Evolutionary conservation across 768 basidiomycete species (phyloP).

Genomic region (Trametopsis cervina): DNA sequence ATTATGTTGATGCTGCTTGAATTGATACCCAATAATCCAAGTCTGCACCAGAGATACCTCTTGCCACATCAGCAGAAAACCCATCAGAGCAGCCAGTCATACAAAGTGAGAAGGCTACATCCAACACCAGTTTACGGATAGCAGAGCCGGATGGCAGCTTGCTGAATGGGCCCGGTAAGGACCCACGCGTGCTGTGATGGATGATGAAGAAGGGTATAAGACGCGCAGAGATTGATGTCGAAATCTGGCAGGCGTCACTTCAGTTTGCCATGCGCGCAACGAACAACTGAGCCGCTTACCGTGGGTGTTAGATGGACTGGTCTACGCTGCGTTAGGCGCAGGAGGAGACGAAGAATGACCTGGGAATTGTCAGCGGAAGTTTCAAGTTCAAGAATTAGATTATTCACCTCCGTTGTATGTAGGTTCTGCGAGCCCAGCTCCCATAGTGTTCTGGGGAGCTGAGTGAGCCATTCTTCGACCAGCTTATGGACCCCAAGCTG

Average conservation of each 20-base stretch:
- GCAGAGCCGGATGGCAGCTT: slow-evolving; percentile 44
- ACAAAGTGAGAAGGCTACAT: slow-evolving; percentile 41
- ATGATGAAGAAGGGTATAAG: slow-evolving; percentile 79
- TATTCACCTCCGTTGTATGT: slow-evolving; percentile 49
- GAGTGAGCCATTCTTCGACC: slow-evolving; percentile 61
- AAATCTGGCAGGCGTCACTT: slow-evolving; percentile 29
- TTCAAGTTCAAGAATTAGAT: not conserved
- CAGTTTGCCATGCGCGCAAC: not conserved
- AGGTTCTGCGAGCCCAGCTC: slow-evolving; percentile 61
- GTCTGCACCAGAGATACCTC: not conserved
- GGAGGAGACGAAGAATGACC: slow-evolving; percentile 53
- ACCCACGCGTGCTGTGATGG: slow-evolving; percentile 67
- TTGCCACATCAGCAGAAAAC: slow-evolving; percentile 2
- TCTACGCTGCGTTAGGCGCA: slow-evolving; percentile 23
- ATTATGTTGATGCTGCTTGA: not conserved
- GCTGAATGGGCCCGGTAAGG: slow-evolving; percentile 68
- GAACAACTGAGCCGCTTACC: not conserved
- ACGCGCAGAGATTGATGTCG: slow-evolving; percentile 45
- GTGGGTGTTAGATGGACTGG: not conserved
- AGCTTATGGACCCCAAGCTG: slow-evolving; percentile 22
- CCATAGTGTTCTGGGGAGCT: slow-evolving; percentile 81
- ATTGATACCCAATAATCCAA: slow-evolving; percentile 6
- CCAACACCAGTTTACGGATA: slow-evolving; percentile 54
- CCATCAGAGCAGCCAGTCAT: slow-evolving; percentile 1
- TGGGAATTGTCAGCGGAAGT: slow-evolving; percentile 17